A percentile compares a stretch with the other conserved stretches of the same genome.
Conservation (phyloP, 768 basidiomycete species). For the Leccinum longicurvipes region DNA sequence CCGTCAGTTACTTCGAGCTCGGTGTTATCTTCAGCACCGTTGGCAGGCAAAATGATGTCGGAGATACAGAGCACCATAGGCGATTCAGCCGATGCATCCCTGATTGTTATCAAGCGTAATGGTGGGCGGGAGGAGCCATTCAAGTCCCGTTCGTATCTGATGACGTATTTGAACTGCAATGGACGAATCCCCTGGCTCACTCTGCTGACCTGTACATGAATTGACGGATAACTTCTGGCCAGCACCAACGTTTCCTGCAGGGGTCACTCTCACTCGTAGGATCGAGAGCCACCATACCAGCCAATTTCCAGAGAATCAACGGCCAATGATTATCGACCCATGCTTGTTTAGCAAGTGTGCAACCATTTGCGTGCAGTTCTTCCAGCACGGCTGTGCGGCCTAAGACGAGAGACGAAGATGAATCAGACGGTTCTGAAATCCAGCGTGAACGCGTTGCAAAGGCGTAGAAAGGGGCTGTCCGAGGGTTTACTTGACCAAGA, state of each 20-base stretch:
- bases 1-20: conserved; percentile 94
- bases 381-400: conserved; percentile 56
- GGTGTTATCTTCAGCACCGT: conserved; percentile 36
- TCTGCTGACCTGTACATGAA: conserved; percentile 72
- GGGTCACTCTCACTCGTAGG: conserved; percentile 54
- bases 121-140: conserved; percentile 76
- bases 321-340: conserved; percentile 96
- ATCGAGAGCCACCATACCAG: conserved; percentile 74
- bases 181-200: not conserved
- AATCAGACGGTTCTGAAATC: conserved; percentile 19
- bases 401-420: conserved; percentile 27
- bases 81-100: conserved; percentile 72
- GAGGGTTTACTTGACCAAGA: conserved; percentile 49
- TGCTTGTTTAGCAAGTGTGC: conserved; percentile 59
- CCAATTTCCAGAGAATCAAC: conserved; percentile 92
- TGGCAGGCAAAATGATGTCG: conserved; percentile 55
- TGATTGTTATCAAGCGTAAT: conserved; percentile 76
- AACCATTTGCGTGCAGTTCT: conserved; percentile 55
- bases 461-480: conserved; percentile 54
- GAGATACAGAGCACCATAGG: conserved; percentile 89
- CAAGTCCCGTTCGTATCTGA: conserved; percentile 86
- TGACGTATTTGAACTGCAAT: not conserved
- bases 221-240: conserved; percentile 77
- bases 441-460: conserved; percentile 45
- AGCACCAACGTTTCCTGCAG: conserved; percentile 66